phyloP scores from a whole-genome alignment of 1,284 basidiomycete species.

The Apiotrichum gamsii region DNA sequence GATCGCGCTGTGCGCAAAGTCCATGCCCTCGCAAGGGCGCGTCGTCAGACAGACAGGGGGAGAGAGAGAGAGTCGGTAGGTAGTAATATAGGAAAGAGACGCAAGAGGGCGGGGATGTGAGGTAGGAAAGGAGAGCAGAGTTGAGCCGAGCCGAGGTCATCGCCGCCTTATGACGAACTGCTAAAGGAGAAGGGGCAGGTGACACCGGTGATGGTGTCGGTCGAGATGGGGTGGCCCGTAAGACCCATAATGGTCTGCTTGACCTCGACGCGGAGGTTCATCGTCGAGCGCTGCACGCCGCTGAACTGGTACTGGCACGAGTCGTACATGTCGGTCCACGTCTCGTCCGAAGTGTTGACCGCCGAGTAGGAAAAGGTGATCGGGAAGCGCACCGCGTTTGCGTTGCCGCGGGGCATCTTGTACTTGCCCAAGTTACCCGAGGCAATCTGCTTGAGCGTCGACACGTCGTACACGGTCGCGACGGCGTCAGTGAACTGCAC shows the following conservation, averaged over 20 bases:
- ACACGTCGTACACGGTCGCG: constrained; percentile 56
- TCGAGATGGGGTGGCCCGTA: constrained; percentile 52
- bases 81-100: too few species aligned
- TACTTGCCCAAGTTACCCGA: constrained; percentile 57
- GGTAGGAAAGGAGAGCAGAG: too few species aligned
- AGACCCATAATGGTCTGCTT: constrained; percentile 66
- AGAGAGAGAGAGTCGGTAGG: too few species aligned
- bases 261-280: constrained; percentile 63
- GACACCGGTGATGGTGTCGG: constrained; percentile 58
- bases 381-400: constrained; percentile 60
- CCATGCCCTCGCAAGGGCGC: too few species aligned
- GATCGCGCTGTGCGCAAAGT: too few species aligned
- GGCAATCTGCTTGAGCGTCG: constrained; percentile 59
- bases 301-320: constrained; percentile 61
- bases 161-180: too few species aligned
- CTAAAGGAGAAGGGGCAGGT: constrained; percentile 67
- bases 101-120: too few species aligned
- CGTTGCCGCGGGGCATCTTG: constrained; percentile 59
- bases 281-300: constrained; percentile 58
- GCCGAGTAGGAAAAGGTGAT: constrained; percentile 75
- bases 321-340: constrained; percentile 74
- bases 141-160: too few species aligned
- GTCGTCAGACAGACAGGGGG: too few species aligned
- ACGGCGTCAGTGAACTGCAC: constrained; percentile 61
- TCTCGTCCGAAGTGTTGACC: constrained; percentile 68